Percentiles rank a stretch among this genome's conserved stretches.
These are phyloP conservation scores for Fusarium avenaceum DNA, from an alignment of 2,329 filamentous ascomycete species.

Conservation along the genomic window DNA sequence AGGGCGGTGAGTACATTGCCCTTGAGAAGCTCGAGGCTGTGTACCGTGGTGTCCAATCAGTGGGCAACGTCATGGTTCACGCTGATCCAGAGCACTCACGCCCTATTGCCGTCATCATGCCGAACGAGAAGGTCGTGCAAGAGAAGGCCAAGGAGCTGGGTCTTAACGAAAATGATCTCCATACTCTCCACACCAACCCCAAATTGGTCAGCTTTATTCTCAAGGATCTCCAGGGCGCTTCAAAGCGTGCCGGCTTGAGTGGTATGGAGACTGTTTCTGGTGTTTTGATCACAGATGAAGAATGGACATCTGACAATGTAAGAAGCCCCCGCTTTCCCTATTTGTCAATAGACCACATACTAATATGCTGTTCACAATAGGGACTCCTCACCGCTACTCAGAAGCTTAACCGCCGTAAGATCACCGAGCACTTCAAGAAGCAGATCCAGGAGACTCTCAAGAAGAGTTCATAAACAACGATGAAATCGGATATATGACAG, in stretches of 20 bases:
- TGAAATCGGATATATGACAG: constrained; percentile 12
- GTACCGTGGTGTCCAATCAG: constrained; percentile 83
- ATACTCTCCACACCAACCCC: constrained; percentile 75
- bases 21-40: constrained; percentile 95
- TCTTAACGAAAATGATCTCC: constrained; percentile 76
- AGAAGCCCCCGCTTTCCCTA: constrained; percentile 56
- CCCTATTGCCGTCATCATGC: constrained; percentile 84
- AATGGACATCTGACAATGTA: constrained; percentile 89
- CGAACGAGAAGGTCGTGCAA: constrained; percentile 73
- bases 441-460: constrained; percentile 63
- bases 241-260: constrained; percentile 74
- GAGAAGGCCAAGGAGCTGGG: constrained; percentile 72
- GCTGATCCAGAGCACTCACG: constrained; percentile 81
- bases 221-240: constrained; percentile 77
- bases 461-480: constrained; percentile 48
- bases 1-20: constrained; percentile 96
- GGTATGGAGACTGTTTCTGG: constrained; percentile 81
- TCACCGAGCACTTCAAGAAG: constrained; percentile 65
- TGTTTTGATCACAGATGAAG: constrained; percentile 84
- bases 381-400: constrained; percentile 73
- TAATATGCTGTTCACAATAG: constrained; percentile 53
- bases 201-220: constrained; percentile 73
- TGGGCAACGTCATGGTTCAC: constrained; percentile 89
- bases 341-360: constrained; percentile 2
- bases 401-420: constrained; percentile 68